Percentiles rank a stretch among this genome's conserved stretches.
phyloP scores from a whole-genome alignment of 495 filamentous ascomycete genomes.

The Lichenothelia convexa region DNA sequence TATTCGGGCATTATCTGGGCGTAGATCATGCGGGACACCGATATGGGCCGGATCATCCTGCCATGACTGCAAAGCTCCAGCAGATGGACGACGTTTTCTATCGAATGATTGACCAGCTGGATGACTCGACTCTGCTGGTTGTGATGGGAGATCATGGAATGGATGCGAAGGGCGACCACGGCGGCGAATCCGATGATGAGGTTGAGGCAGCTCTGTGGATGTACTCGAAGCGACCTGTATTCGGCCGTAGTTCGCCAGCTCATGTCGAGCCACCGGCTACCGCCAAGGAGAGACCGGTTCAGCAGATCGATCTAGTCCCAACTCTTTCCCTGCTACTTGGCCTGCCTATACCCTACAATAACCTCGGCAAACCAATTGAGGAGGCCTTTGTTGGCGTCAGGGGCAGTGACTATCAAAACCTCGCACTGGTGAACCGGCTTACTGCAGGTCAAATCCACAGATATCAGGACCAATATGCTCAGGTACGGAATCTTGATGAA shows the following conservation, averaged over 20 bases:
- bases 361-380: constrained; percentile 84
- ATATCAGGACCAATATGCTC: constrained; percentile 56
- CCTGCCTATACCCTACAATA: constrained; percentile 90
- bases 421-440: constrained; percentile 56
- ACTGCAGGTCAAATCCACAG: constrained; percentile 73
- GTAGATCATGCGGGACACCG: constrained; percentile 96
- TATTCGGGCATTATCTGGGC: constrained; percentile 84
- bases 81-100: constrained; percentile 79
- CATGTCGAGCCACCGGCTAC: constrained; percentile 45
- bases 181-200: constrained; percentile 89
- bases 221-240: constrained; percentile 73
- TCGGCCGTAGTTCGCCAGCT: constrained; percentile 53
- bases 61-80: constrained; percentile 74
- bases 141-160: constrained; percentile 98
- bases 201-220: constrained; percentile 93
- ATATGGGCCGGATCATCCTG: constrained; percentile 82
- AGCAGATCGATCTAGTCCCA: constrained; percentile 90
- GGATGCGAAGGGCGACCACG: constrained; percentile 93
- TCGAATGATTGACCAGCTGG: constrained; percentile 49
- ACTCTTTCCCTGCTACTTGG: constrained; percentile 76
- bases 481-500: constrained; percentile 43
- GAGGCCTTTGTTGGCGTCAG: constrained; percentile 66
- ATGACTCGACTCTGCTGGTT: constrained; percentile 73
- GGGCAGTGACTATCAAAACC: constrained; percentile 51
- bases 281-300: constrained; percentile 64